A percentile compares a stretch with the other conserved stretches of the same genome.
phyloP scores from a whole-genome alignment of 2,329 filamentous ascomycete species.

The Diaporthe aspalathi region DNA sequence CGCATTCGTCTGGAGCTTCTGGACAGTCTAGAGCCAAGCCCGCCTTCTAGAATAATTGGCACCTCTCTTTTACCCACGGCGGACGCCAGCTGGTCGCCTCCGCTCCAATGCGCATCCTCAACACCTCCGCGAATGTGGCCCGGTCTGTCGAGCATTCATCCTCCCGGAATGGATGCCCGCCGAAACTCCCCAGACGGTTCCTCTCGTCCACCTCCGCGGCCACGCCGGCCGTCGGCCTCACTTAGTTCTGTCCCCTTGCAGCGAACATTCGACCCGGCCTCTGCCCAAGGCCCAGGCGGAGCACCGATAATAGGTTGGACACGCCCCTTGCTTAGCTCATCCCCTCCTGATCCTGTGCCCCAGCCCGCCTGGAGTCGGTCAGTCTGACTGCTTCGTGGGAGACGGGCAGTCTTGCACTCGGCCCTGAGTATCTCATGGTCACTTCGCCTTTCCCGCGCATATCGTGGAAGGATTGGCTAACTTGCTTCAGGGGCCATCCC shows the following conservation, averaged over 20 bases:
- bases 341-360: conserved; percentile 7
- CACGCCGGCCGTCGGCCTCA: conserved; percentile 38
- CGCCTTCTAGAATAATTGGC: conserved; percentile 34
- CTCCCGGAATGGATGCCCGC: conserved; percentile 39
- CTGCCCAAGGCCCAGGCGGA: conserved; percentile 27
- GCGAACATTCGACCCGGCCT: conserved; percentile 36
- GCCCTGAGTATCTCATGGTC: not conserved
- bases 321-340: conserved; percentile 28
- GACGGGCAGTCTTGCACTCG: conserved; percentile 2
- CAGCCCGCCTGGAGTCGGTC: not conserved
- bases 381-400: no score
- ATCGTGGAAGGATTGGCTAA: conserved; percentile 9
- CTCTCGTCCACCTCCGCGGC: conserved; percentile 38
- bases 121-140: conserved; percentile 35
- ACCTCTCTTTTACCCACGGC: conserved; percentile 28
- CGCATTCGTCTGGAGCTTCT: conserved; percentile 28
- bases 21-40: conserved; percentile 30
- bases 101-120: conserved; percentile 38
- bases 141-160: conserved; percentile 36
- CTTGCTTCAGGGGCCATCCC: conserved; percentile 25
- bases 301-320: conserved; percentile 31
- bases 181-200: conserved; percentile 38
- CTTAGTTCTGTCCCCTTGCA: conserved; percentile 38
- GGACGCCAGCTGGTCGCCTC: conserved; percentile 37
- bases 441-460: not conserved